phyloP scores from a whole-genome alignment of 345 rosid species.

The Eucalyptus erythrocorys region DNA sequence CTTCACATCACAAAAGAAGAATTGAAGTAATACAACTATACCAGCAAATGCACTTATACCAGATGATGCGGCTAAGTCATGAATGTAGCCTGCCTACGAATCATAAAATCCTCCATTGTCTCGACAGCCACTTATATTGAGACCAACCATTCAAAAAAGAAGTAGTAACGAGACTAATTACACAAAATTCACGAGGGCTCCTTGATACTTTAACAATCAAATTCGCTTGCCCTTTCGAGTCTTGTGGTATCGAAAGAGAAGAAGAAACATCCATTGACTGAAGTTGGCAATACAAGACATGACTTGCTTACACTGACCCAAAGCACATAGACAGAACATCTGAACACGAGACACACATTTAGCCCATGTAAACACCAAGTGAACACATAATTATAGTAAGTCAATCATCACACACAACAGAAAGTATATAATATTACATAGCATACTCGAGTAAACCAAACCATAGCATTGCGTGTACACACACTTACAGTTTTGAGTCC shows the following conservation, averaged over 20 bases:
- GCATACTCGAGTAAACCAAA: not conserved
- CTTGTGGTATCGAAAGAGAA: not conserved
- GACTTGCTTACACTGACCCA: not conserved
- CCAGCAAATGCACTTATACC: too few relatives aligned
- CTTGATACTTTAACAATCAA: not conserved
- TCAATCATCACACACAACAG: too few relatives aligned
- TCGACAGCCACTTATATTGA: not conserved
- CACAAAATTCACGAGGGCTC: not conserved
- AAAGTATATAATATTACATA: too few relatives aligned
- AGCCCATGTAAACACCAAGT: too few relatives aligned
- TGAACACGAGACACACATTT: not conserved
- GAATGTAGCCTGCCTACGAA: too few relatives aligned
- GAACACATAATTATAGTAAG: too few relatives aligned
- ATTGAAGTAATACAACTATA: too few relatives aligned
- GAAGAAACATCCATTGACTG: not conserved
- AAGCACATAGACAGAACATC: not conserved
- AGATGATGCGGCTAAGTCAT: too few relatives aligned
- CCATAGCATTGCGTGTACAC: not conserved
- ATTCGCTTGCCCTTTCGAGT: not conserved
- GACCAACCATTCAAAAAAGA: not conserved
- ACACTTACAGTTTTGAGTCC: constrained; percentile 46
- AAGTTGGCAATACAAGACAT: not conserved
- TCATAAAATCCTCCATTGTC: not conserved
- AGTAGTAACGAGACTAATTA: not conserved
- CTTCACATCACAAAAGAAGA: too few relatives aligned